Percentiles rank a stretch among this genome's conserved stretches.
Evolutionary conservation across 176 grass and related monocot species (phyloP).

Genomic region (Oryza nivara): DNA sequence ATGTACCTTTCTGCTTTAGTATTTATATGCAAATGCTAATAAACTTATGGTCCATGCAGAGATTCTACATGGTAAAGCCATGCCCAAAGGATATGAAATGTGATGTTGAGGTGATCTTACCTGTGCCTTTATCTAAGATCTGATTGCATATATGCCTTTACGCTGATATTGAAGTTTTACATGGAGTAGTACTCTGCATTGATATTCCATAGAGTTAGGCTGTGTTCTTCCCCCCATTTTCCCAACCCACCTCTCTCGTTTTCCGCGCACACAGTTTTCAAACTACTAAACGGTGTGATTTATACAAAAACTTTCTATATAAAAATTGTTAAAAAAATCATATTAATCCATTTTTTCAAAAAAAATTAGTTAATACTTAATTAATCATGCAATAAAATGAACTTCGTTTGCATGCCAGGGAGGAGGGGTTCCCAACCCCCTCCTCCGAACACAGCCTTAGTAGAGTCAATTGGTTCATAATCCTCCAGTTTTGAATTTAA

Average conservation of each 20-base stretch:
- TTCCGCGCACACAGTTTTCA: too few species aligned
- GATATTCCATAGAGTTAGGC: slow-evolving; percentile 12
- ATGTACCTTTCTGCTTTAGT: not conserved
- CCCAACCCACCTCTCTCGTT: too few species aligned
- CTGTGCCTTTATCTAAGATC: slow-evolving; percentile 10
- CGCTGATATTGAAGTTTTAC: slow-evolving; percentile 29
- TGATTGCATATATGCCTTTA: not conserved
- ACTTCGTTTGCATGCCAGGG: too few species aligned
- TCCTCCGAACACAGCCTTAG: too few species aligned
- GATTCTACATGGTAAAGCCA: slow-evolving; percentile 98
- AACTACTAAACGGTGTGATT: too few species aligned
- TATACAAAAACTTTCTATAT: too few species aligned
- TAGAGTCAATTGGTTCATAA: not conserved
- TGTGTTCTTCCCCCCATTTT: too few species aligned
- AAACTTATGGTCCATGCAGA: slow-evolving; percentile 53
- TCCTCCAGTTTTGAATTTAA: slow-evolving; percentile 1
- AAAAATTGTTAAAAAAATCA: too few species aligned
- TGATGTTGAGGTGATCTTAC: slow-evolving; percentile 81
- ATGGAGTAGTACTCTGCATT: not conserved
- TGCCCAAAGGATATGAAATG: slow-evolving; percentile 98
- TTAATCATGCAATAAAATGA: too few species aligned
- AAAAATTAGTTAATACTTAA: too few species aligned
- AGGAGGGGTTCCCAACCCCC: too few species aligned
- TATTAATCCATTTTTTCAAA: too few species aligned
- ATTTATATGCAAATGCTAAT: slow-evolving; percentile 26